A percentile compares a stretch with the other conserved stretches of the same genome.
Evolutionary conservation across 2,329 filamentous ascomycete species (phyloP).

Genomic region (Alternaria brassicae): DNA sequence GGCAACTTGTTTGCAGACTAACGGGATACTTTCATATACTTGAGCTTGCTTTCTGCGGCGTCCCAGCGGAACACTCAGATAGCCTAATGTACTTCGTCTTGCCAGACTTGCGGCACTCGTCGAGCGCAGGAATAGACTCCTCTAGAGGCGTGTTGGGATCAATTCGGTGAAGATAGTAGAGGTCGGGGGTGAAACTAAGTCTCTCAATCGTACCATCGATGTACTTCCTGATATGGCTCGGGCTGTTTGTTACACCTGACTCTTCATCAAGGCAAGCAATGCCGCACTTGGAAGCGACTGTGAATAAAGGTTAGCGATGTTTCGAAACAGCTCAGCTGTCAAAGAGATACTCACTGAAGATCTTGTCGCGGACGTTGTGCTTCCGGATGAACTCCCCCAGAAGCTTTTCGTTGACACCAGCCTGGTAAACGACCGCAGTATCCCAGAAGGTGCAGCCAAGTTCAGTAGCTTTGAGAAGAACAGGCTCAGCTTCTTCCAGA

Average conservation of each 20-base stretch:
- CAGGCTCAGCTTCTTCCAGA: slow-evolving; percentile 57
- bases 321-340: background rate
- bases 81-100: slow-evolving; percentile 60
- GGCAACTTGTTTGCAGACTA: slow-evolving; percentile 38
- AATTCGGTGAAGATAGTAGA: slow-evolving; percentile 53
- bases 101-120: slow-evolving; percentile 47
- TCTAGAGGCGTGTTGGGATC: slow-evolving; percentile 49
- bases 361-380: slow-evolving; percentile 33
- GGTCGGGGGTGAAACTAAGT: slow-evolving; percentile 49
- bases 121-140: slow-evolving; percentile 57
- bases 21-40: slow-evolving; percentile 13
- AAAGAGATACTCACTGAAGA: slow-evolving; percentile 21
- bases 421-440: slow-evolving; percentile 35
- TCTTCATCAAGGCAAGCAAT: slow-evolving; percentile 47
- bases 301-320: background rate
- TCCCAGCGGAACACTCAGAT: slow-evolving; percentile 52
- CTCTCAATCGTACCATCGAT: slow-evolving; percentile 50
- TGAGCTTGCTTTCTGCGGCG: slow-evolving; percentile 56
- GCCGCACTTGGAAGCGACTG: slow-evolving; percentile 38
- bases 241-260: slow-evolving; percentile 47
- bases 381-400: slow-evolving; percentile 39
- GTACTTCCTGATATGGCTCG: slow-evolving; percentile 49
- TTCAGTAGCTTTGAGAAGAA: slow-evolving; percentile 58
- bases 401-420: slow-evolving; percentile 39
- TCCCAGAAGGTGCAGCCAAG: slow-evolving; percentile 63